Conservation (phyloP, 1,284 basidiomycete species). For the Cystobasidium slooffiae region DNA sequence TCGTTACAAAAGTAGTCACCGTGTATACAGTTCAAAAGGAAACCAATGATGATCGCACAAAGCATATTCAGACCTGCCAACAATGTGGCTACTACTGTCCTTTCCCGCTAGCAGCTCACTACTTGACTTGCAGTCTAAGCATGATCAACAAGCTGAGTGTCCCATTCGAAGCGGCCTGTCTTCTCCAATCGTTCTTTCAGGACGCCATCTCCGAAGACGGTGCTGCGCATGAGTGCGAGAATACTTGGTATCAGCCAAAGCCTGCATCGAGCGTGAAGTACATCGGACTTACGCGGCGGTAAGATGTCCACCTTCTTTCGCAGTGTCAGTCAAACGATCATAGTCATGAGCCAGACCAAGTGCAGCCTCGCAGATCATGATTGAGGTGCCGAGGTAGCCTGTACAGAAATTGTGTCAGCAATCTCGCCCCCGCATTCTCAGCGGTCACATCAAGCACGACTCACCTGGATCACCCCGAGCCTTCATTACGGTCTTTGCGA, state of each 20-base stretch:
- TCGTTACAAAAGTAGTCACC: background rate
- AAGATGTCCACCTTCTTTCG: slow-evolving; percentile 51
- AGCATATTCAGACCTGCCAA: no score
- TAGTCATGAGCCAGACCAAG: slow-evolving; percentile 50
- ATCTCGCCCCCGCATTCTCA: background rate
- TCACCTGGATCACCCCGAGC: slow-evolving; percentile 52
- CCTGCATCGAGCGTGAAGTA: no score
- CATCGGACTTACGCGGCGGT: slow-evolving; percentile 50
- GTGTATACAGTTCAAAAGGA: no score
- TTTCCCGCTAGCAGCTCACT: background rate
- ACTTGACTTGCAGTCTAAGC: background rate
- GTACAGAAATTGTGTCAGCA: background rate
- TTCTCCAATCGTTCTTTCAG: slow-evolving; percentile 49
- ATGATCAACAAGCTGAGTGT: slow-evolving; percentile 37
- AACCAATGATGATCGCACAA: no score
- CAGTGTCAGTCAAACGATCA: slow-evolving; percentile 51
- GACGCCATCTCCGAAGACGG: slow-evolving; percentile 47
- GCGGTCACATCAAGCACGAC: background rate
- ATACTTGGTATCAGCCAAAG: no score
- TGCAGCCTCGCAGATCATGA: slow-evolving; percentile 50
- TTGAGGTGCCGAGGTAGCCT: slow-evolving; percentile 51
- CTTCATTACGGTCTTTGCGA: slow-evolving; percentile 47
- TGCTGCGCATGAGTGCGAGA: slow-evolving; percentile 30
- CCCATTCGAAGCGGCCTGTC: slow-evolving; percentile 47
- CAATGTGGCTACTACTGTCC: no score